These are phyloP conservation scores for Theobroma cacao DNA, from an alignment of 345 rosid species.

Conservation along the genomic window DNA sequence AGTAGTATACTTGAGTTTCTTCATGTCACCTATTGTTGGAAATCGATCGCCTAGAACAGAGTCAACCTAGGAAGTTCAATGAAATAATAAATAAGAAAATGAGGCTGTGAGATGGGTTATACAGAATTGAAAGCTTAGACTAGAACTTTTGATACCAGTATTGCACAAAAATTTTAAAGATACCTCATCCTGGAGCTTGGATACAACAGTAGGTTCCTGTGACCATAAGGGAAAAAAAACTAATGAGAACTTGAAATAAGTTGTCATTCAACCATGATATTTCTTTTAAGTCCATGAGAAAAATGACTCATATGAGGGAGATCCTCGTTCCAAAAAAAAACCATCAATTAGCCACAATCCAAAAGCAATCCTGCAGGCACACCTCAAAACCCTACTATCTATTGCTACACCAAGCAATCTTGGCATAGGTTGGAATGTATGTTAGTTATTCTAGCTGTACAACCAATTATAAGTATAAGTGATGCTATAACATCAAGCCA, in stretches of 20 bases:
- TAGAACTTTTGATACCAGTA: background rate
- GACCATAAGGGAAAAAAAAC: conserved; percentile 19
- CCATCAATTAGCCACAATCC: background rate
- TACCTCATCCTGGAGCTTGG: conserved; percentile 94
- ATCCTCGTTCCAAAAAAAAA: background rate
- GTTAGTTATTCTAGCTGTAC: background rate
- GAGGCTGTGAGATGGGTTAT: background rate
- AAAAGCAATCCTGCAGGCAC: background rate
- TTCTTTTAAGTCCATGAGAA: background rate
- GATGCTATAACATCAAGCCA: background rate
- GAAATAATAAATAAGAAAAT: background rate
- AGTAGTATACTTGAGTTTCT: conserved; percentile 85
- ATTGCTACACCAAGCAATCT: background rate
- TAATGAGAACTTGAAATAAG: background rate
- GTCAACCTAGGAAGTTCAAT: conserved; percentile 61
- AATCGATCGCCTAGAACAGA: conserved; percentile 79
- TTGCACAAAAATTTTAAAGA: background rate
- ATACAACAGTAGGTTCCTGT: conserved; percentile 75
- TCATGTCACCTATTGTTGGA: conserved; percentile 82
- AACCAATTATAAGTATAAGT: background rate
- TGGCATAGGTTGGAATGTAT: background rate
- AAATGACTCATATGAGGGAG: background rate
- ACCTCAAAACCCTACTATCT: background rate
- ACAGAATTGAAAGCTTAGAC: conserved; percentile 6
- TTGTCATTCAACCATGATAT: background rate